phyloP scores from a whole-genome alignment of 805 yeast genomes.

The Candida bentonensis region DNA sequence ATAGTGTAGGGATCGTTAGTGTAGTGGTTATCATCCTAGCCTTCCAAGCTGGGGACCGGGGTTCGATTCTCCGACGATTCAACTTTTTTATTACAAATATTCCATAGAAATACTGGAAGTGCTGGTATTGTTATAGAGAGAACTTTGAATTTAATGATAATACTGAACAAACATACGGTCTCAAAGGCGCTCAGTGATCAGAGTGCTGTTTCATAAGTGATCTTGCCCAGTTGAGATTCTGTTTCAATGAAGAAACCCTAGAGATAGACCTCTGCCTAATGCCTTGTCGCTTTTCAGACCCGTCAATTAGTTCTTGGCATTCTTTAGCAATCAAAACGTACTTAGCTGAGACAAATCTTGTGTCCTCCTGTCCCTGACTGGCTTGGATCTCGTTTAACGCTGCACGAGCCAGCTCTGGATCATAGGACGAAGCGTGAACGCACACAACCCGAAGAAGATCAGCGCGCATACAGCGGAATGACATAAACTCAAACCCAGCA shows the following conservation, averaged over 20 bases:
- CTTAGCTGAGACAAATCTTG: neutral
- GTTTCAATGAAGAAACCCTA: neutral
- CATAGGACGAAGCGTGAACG: neutral
- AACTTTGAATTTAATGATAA: slow-evolving; percentile 4
- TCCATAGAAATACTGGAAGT: neutral
- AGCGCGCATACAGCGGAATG: neutral
- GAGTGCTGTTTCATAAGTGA: slow-evolving; percentile 6
- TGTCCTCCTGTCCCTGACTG: neutral
- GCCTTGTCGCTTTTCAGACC: slow-evolving; percentile 1
- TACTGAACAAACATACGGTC: no score
- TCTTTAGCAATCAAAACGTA: neutral
- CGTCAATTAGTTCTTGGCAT: neutral
- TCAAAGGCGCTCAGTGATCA: no score
- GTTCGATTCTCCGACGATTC: neutral
- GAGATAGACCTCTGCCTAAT: neutral
- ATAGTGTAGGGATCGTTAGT: neutral
- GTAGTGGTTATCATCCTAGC: neutral
- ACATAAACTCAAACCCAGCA: neutral
- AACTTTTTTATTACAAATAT: neutral
- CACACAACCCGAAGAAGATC: neutral
- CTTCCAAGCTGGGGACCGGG: neutral
- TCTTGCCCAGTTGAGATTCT: neutral
- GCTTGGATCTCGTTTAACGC: neutral
- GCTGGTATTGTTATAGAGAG: slow-evolving; percentile 7
- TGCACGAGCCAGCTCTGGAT: neutral